Conservation (phyloP, 306 rosid genomes). For the Cajanus cajan region DNA sequence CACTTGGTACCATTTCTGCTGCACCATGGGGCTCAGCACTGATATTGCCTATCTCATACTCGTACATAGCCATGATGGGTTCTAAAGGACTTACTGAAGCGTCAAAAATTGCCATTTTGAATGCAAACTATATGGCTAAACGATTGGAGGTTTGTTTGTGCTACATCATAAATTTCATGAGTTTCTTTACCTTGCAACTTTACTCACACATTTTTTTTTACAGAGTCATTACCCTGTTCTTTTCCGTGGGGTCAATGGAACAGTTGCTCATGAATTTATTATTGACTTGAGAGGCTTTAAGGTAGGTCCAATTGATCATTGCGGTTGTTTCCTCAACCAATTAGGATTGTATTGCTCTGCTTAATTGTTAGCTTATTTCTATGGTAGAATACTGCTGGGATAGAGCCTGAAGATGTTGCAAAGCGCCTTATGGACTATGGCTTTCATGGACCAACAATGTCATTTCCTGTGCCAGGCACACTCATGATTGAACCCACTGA, state of each 20-base stretch:
- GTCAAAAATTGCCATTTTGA: slow-evolving; percentile 90
- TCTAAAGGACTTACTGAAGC: slow-evolving; percentile 92
- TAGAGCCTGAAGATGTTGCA: slow-evolving; percentile 93
- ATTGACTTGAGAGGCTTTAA: slow-evolving; percentile 94
- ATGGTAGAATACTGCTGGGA: slow-evolving; percentile 77
- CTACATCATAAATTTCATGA: slow-evolving; percentile 14
- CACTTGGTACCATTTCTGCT: slow-evolving; percentile 91
- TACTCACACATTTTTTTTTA: slow-evolving; percentile 20
- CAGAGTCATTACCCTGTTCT: slow-evolving; percentile 84
- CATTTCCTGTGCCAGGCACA: slow-evolving; percentile 98
- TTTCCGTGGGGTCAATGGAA: slow-evolving; percentile 97
- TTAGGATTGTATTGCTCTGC: slow-evolving; percentile 6
- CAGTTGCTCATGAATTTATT: slow-evolving; percentile 92
- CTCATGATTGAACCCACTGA: slow-evolving; percentile 99
- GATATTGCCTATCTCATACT: slow-evolving; percentile 94
- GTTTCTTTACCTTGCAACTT: slow-evolving; percentile 1
- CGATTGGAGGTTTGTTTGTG: slow-evolving; percentile 76
- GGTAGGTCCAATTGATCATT: slow-evolving; percentile 44
- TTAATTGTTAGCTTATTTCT: slow-evolving; percentile 25
- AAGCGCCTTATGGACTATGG: slow-evolving; percentile 99
- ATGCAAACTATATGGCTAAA: slow-evolving; percentile 96
- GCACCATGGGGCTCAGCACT: slow-evolving; percentile 99
- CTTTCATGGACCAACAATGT: slow-evolving; percentile 96
- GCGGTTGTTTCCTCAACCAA: not conserved
- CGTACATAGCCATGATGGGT: slow-evolving; percentile 99